Evolutionary conservation across 1,284 basidiomycete species (phyloP).

Genomic region (Trichosporon ovoides): DNA sequence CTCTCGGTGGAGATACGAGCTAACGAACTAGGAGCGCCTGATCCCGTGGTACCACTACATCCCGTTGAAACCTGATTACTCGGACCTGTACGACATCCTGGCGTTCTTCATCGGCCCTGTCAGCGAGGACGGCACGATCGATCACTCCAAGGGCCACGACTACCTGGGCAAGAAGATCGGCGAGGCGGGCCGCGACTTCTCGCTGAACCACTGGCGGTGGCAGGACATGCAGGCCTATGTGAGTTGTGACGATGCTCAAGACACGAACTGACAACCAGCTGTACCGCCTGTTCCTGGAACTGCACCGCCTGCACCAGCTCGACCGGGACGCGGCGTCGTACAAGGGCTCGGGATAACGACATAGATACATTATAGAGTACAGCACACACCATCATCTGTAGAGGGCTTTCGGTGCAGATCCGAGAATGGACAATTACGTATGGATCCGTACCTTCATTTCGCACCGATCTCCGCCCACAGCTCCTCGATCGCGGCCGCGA

Average conservation of each 20-base stretch:
- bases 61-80: conserved; percentile 51
- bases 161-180: conserved; percentile 52
- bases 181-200: conserved; percentile 49
- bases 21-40: conserved; percentile 17
- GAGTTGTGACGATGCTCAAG: conserved; percentile 14
- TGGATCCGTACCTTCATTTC: not conserved
- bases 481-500: conserved; percentile 35
- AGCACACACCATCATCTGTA: not conserved
- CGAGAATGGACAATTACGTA: not conserved
- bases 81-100: conserved; percentile 52
- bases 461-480: conserved; percentile 5
- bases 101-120: conserved; percentile 50
- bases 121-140: conserved; percentile 38
- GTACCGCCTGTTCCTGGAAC: conserved; percentile 46
- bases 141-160: conserved; percentile 43
- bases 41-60: conserved; percentile 50
- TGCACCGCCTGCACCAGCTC: conserved; percentile 37
- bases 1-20: not conserved
- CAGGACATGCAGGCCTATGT: conserved; percentile 52
- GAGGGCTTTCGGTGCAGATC: not conserved
- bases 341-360: not conserved
- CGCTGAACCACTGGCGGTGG: conserved; percentile 50
- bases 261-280: conserved; percentile 25
- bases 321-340: conserved; percentile 37
- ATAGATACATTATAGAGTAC: not conserved